Evolutionary conservation across 2,329 filamentous ascomycete species (phyloP).

Genomic region (Venturia nashicola): DNA sequence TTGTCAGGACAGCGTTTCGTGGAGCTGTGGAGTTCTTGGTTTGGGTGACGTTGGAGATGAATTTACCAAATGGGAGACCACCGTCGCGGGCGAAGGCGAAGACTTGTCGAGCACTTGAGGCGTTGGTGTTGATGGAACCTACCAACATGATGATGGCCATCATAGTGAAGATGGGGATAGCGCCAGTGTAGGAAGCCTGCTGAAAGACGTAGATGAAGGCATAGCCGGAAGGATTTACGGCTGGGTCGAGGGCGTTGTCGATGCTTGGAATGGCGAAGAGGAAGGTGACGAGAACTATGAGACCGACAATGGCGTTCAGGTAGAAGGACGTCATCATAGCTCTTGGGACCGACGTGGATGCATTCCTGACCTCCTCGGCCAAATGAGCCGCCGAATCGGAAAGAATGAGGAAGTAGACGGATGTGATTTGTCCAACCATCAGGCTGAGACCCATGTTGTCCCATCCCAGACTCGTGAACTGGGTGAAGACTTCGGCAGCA

Average conservation of each 20-base stretch:
- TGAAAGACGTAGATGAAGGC: constrained; percentile 26
- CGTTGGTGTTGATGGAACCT: constrained; percentile 17
- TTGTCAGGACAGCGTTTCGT: constrained; percentile 18
- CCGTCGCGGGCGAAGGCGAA: constrained; percentile 19
- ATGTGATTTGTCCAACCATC: constrained; percentile 22
- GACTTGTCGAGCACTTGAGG: constrained; percentile 16
- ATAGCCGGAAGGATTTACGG: constrained; percentile 19
- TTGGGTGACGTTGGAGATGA: constrained; percentile 16
- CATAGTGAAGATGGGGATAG: constrained; percentile 16
- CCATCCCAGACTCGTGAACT: constrained; percentile 28
- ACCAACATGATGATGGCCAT: constrained; percentile 15
- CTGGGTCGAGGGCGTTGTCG: not conserved
- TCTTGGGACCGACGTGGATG: constrained; percentile 27
- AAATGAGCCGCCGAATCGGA: constrained; percentile 31
- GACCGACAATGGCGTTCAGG: not conserved
- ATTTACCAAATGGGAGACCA: constrained; percentile 17
- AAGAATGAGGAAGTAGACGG: constrained; percentile 16
- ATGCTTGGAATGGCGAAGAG: not conserved
- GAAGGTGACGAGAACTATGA: not conserved
- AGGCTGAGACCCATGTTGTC: constrained; percentile 17
- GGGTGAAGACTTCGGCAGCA: constrained; percentile 22
- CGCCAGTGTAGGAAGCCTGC: constrained; percentile 15
- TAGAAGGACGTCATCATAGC: constrained; percentile 25
- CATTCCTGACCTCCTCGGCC: constrained; percentile 31
- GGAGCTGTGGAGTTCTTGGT: constrained; percentile 11